phyloP scores from a whole-genome alignment of 768 basidiomycete species.

The Leccinum truebloodii region DNA sequence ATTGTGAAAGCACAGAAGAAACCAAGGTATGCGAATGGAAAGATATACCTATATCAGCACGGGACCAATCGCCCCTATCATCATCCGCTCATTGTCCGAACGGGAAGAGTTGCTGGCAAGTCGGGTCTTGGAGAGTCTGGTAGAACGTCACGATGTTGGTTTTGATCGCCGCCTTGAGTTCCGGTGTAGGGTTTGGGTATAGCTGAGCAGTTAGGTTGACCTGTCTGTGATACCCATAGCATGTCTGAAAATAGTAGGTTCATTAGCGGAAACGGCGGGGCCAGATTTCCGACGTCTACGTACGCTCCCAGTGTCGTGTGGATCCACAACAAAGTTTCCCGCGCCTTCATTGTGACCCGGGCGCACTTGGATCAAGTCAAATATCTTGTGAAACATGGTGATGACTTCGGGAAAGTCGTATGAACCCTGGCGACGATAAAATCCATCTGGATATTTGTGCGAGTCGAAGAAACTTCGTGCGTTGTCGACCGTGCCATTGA shows the following conservation, averaged over 20 bases:
- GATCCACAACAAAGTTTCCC: slow-evolving; percentile 17
- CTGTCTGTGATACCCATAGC: slow-evolving; percentile 24
- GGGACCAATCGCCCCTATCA: neutral
- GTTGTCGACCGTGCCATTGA: slow-evolving; percentile 12
- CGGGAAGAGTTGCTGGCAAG: slow-evolving; percentile 21
- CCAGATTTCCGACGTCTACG: neutral
- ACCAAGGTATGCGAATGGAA: neutral
- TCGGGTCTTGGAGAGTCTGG: slow-evolving; percentile 8
- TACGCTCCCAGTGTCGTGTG: slow-evolving; percentile 12
- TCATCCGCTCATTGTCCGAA: slow-evolving; percentile 11
- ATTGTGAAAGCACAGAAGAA: no score
- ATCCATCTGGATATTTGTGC: slow-evolving; percentile 22
- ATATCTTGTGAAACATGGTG: slow-evolving; percentile 4
- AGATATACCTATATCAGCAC: slow-evolving; percentile 1
- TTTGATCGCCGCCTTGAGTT: slow-evolving; percentile 25
- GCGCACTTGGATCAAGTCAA: neutral
- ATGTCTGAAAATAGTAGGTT: slow-evolving; percentile 10
- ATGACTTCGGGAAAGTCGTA: slow-evolving; percentile 5
- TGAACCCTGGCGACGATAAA: slow-evolving; percentile 19
- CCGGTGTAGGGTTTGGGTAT: slow-evolving; percentile 23
- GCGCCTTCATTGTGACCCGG: slow-evolving; percentile 23
- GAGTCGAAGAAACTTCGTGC: slow-evolving; percentile 22
- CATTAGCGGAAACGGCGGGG: neutral
- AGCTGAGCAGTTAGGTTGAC: slow-evolving; percentile 19
- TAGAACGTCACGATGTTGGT: slow-evolving; percentile 21